phyloP scores from a whole-genome alignment of 2,329 filamentous ascomycete species.

The Aspergillus ochraceoroseus region DNA sequence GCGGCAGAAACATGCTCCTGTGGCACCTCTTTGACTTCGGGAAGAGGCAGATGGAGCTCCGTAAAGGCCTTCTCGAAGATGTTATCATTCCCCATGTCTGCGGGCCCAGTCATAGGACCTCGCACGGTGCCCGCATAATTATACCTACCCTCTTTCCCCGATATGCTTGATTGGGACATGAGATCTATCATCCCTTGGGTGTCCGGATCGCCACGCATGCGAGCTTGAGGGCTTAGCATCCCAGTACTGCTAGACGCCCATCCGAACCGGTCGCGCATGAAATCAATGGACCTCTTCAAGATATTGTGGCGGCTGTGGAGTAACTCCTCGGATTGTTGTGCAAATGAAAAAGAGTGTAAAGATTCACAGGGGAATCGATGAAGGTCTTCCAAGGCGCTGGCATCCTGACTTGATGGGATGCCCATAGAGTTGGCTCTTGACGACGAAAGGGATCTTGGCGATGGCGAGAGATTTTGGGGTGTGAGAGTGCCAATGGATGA shows the following conservation, averaged over 20 bases:
- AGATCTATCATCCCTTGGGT: slow-evolving; percentile 88
- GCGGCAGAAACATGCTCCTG: slow-evolving; percentile 23
- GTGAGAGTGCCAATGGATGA: slow-evolving; percentile 57
- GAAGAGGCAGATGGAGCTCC: slow-evolving; percentile 29
- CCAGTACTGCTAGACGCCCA: slow-evolving; percentile 72
- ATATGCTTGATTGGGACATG: slow-evolving; percentile 72
- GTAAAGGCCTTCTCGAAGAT: slow-evolving; percentile 80
- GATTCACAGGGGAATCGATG: slow-evolving; percentile 92
- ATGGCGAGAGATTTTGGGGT: slow-evolving; percentile 63
- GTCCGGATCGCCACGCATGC: slow-evolving; percentile 75
- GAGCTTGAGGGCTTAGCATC: slow-evolving; percentile 77
- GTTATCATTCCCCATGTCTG: slow-evolving; percentile 67
- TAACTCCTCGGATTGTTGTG: slow-evolving; percentile 87
- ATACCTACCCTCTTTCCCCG: slow-evolving; percentile 55
- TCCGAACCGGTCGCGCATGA: slow-evolving; percentile 87
- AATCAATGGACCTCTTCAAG: slow-evolving; percentile 87
- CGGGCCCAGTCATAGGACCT: slow-evolving; percentile 75
- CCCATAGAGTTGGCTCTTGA: slow-evolving; percentile 51
- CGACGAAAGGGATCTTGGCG: slow-evolving; percentile 61
- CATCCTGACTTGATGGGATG: slow-evolving; percentile 59
- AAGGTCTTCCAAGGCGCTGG: slow-evolving; percentile 76
- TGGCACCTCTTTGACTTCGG: slow-evolving; percentile 20
- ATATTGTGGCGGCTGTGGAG: slow-evolving; percentile 89
- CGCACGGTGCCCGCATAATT: slow-evolving; percentile 44
- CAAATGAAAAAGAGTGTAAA: slow-evolving; percentile 95